These are phyloP conservation scores for Apium graveolens DNA, from an alignment of 129 eudicot genomes.

Conservation along the genomic window DNA sequence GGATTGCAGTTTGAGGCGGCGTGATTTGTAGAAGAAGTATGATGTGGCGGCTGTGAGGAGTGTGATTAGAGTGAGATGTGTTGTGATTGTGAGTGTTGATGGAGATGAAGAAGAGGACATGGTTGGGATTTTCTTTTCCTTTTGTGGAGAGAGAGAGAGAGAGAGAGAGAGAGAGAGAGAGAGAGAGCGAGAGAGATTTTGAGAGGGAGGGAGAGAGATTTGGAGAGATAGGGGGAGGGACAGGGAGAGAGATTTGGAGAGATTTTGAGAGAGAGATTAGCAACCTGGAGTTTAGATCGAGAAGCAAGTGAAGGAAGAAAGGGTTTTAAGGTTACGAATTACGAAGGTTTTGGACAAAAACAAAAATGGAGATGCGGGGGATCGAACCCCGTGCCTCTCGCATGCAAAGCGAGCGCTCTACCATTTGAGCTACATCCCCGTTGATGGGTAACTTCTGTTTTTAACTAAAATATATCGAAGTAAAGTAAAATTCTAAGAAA, in stretches of 20 bases:
- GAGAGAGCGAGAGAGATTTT: no score
- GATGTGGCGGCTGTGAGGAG: slow-evolving; percentile 77
- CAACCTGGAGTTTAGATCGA: background rate
- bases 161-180: no score
- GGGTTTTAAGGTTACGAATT: background rate
- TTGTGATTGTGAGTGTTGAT: slow-evolving; percentile 23
- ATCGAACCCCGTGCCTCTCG: slow-evolving; percentile 85
- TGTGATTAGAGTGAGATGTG: slow-evolving; percentile 60
- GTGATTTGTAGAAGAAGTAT: slow-evolving; percentile 75
- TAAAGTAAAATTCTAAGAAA: no score
- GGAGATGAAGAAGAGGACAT: slow-evolving; percentile 17
- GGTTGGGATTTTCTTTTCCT: no score
- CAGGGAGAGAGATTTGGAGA: no score
- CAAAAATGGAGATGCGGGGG: slow-evolving; percentile 63
- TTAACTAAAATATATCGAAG: no score
- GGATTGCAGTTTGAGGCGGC: slow-evolving; percentile 39
- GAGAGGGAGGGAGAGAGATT: no score
- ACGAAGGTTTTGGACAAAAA: no score
- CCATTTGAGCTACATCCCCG: slow-evolving; percentile 99
- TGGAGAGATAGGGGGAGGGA: no score
- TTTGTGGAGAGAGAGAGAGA: no score
- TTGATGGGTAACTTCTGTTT: no score
- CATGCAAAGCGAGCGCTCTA: slow-evolving; percentile 98
- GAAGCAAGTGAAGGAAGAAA: no score
- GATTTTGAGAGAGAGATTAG: background rate